Conservation (phyloP, 1,284 basidiomycete species). For the Acaromyces ingoldii region DNA sequence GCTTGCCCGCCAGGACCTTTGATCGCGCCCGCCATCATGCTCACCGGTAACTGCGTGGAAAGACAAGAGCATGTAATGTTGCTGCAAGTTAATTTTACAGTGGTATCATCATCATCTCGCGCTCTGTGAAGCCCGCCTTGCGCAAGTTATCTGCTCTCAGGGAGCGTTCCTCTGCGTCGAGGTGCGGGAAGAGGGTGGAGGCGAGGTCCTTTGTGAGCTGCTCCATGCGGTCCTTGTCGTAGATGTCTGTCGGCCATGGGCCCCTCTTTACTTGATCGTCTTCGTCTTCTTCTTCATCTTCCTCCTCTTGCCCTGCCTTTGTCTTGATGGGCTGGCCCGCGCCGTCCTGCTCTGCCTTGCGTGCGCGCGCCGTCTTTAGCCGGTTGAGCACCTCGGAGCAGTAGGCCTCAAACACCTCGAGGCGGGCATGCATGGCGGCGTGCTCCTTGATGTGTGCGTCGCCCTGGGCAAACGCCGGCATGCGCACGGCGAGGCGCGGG, state of each 20-base stretch:
- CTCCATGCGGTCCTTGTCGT: conserved; percentile 19
- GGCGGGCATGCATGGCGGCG: conserved; percentile 19
- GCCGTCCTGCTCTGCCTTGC: background rate
- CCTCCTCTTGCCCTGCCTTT: conserved; percentile 10
- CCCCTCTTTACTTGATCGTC: conserved; percentile 6
- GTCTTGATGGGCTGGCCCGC: conserved; percentile 4
- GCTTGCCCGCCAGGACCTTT: no score
- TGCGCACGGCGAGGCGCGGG: conserved; percentile 28
- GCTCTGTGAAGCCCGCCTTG: conserved; percentile 17
- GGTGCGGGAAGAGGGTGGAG: conserved; percentile 25
- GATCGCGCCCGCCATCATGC: no score
- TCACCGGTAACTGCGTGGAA: no score
- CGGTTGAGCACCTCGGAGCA: background rate
- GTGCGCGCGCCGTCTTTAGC: conserved; percentile 2
- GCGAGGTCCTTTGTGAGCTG: conserved; percentile 13
- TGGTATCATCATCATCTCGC: conserved; percentile 2
- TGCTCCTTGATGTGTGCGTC: conserved; percentile 25
- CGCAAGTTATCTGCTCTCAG: conserved; percentile 22
- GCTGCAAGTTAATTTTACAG: conserved; percentile 3
- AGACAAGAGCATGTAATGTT: no score
- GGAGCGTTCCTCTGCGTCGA: conserved; percentile 32
- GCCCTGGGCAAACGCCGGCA: conserved; percentile 32
- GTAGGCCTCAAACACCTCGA: conserved; percentile 19
- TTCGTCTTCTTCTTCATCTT: conserved; percentile 13
- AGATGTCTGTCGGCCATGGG: conserved; percentile 17